phyloP scores from a whole-genome alignment of 208 protist species.

The Naegleria fowleri region DNA sequence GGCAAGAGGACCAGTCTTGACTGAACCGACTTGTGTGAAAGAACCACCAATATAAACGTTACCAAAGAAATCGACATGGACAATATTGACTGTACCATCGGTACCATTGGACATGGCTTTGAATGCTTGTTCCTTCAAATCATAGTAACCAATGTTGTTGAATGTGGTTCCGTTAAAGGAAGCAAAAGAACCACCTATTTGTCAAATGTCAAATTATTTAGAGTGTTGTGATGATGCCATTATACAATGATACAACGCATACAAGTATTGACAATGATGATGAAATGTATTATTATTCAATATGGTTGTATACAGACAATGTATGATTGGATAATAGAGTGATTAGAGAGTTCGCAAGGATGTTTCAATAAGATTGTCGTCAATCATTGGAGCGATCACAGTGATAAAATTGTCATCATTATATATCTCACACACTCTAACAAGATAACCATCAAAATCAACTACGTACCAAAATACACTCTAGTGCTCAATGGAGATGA shows the following conservation, averaged over 20 bases:
- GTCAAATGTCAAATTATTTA: no score
- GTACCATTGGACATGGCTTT: neutral
- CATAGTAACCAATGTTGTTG: conserved; percentile 5
- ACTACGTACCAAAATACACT: neutral
- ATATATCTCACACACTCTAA: neutral
- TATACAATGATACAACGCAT: no score
- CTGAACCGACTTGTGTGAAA: neutral
- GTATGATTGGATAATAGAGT: no score
- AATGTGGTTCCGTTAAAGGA: neutral
- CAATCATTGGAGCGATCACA: no score
- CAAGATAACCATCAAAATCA: no score
- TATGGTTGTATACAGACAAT: no score
- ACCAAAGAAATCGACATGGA: neutral
- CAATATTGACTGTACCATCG: neutral
- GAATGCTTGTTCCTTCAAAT: neutral
- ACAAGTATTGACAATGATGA: no score
- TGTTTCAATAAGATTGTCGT: no score
- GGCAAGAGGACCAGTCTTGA: neutral
- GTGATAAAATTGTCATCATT: no score
- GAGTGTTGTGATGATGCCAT: no score
- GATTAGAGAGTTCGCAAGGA: no score
- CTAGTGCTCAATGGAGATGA: neutral
- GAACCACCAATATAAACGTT: conserved; percentile 5
- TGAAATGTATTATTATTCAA: no score
- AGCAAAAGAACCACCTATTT: neutral